A percentile compares a stretch with the other conserved stretches of the same genome.
phyloP scores from a whole-genome alignment of 1,284 basidiomycete species.

The Boletellus deceptivus region DNA sequence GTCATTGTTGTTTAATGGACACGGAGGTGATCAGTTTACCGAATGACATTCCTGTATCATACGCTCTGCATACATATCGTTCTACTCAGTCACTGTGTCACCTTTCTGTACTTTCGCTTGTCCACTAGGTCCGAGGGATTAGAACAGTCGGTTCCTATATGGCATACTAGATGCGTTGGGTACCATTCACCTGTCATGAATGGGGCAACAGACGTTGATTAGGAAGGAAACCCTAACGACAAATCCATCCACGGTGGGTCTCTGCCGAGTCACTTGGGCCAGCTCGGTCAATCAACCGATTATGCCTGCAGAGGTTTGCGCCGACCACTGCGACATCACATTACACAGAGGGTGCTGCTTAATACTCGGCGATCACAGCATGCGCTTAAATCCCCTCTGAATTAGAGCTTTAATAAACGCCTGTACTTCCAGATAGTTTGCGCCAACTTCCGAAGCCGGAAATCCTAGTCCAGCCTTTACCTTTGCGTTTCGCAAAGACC shows the following conservation, averaged over 20 bases:
- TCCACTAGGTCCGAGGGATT: neutral
- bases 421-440: no score
- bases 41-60: neutral
- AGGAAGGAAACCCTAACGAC: no score
- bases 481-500: neutral
- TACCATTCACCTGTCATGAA: no score
- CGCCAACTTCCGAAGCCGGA: neutral
- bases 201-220: neutral
- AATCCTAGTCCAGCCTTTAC: neutral
- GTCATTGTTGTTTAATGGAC: slow-evolving; percentile 2
- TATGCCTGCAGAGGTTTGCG: neutral
- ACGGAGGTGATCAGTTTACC: neutral
- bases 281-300: no score
- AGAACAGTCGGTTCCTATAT: neutral
- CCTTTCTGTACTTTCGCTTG: neutral
- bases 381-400: no score
- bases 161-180: no score
- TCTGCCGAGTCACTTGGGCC: no score
- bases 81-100: neutral
- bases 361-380: neutral
- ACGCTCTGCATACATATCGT: neutral
- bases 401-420: no score
- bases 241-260: no score
- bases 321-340: neutral
- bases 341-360: neutral